These are phyloP conservation scores for Spathaspora hagerdaliae DNA, from an alignment of 805 yeast species.

Conservation along the genomic window DNA sequence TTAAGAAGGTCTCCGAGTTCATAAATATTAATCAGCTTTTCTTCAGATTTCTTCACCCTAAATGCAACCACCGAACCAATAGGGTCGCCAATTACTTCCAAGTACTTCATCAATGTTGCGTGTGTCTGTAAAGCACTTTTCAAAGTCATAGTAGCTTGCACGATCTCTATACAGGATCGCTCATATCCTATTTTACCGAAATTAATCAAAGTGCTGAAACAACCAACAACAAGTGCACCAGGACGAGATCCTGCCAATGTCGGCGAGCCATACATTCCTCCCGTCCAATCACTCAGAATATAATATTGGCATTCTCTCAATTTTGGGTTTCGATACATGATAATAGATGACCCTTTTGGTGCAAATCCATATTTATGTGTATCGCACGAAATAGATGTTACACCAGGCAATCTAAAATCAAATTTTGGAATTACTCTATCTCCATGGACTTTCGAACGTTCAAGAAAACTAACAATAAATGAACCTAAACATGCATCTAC, in stretches of 20 bases:
- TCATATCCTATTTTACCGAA: slow-evolving; percentile 84
- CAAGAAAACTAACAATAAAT: slow-evolving; percentile 77
- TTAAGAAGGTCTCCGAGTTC: slow-evolving; percentile 69
- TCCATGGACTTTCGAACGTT: slow-evolving; percentile 50
- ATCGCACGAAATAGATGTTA: slow-evolving; percentile 98
- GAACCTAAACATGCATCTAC: slow-evolving; percentile 97
- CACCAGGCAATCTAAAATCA: slow-evolving; percentile 83
- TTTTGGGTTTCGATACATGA: slow-evolving; percentile 74
- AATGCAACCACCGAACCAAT: slow-evolving; percentile 78
- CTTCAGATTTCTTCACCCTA: slow-evolving; percentile 38
- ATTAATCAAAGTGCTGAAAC: slow-evolving; percentile 89
- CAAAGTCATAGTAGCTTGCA: slow-evolving; percentile 58
- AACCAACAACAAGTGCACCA: slow-evolving; percentile 95
- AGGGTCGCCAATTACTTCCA: slow-evolving; percentile 83
- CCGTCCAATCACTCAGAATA: slow-evolving; percentile 80
- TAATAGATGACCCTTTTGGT: slow-evolving; percentile 91
- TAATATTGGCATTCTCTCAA: slow-evolving; percentile 82
- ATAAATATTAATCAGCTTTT: slow-evolving; percentile 57
- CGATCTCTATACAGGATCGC: slow-evolving; percentile 61
- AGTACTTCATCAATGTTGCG: slow-evolving; percentile 45
- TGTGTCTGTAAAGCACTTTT: slow-evolving; percentile 42
- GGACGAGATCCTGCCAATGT: slow-evolving; percentile 96
- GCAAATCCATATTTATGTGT: slow-evolving; percentile 99
- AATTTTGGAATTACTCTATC: slow-evolving; percentile 48
- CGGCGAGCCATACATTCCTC: slow-evolving; percentile 95